Evolutionary conservation across 345 rosid genomes (phyloP).

Genomic region (rapeseed (Brassica napus)): DNA sequence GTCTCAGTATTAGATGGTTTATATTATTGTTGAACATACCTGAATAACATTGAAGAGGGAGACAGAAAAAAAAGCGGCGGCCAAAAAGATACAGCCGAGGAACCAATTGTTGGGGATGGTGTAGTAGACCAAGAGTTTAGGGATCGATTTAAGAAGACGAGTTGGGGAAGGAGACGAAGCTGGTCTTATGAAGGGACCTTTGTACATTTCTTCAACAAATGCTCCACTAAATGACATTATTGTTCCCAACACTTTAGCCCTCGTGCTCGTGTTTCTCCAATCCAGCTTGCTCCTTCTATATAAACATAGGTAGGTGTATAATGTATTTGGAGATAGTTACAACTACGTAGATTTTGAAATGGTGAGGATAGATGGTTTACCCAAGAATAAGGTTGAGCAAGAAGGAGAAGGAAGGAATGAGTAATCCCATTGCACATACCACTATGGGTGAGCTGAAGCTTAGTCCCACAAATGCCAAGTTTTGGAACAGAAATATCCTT

Average conservation of each 20-base stretch:
- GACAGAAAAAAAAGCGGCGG: constrained; percentile 60
- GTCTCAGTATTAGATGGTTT: not conserved
- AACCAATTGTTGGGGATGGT: constrained; percentile 60
- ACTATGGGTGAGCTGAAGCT: constrained; percentile 75
- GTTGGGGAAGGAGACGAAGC: constrained; percentile 42
- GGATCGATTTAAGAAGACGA: constrained; percentile 36
- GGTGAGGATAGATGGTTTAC: constrained; percentile 33
- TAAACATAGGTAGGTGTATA: not conserved
- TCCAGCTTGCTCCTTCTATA: constrained; percentile 52
- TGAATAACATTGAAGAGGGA: constrained; percentile 68
- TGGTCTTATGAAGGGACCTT: constrained; percentile 56
- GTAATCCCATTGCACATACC: constrained; percentile 79
- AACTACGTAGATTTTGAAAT: not conserved
- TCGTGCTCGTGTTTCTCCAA: constrained; percentile 52
- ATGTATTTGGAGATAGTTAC: not conserved
- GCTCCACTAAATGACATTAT: constrained; percentile 61
- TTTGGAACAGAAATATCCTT: constrained; percentile 66
- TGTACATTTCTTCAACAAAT: constrained; percentile 49
- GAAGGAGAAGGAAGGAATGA: constrained; percentile 67
- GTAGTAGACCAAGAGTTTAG: constrained; percentile 56
- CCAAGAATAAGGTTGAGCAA: constrained; percentile 57
- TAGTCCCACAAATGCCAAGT: constrained; percentile 68
- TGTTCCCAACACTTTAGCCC: constrained; percentile 52
- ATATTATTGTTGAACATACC: constrained; percentile 40
- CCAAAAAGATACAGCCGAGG: constrained; percentile 68